A percentile compares a stretch with the other conserved stretches of the same genome.
These are phyloP conservation scores for Pterulicium gracile DNA, from an alignment of 1,284 basidiomycete species.

Conservation along the genomic window DNA sequence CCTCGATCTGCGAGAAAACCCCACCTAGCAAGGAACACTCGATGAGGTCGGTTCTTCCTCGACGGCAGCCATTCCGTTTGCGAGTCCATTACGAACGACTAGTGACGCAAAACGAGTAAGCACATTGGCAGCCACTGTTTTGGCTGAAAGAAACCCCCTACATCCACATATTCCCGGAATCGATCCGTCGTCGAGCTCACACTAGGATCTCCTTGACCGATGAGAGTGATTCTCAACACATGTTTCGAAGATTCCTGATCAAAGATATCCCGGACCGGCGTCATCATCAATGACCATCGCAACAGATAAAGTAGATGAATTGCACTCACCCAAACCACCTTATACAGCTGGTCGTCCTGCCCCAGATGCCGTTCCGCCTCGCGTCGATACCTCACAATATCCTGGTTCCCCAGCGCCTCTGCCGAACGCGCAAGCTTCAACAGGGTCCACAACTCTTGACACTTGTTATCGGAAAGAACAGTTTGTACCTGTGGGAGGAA, in stretches of 20 bases:
- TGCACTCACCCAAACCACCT: constrained; percentile 78
- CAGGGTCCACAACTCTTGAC: constrained; percentile 61
- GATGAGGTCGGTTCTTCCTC: constrained; percentile 29
- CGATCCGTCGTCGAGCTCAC: constrained; percentile 35
- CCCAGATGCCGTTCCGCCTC: constrained; percentile 83
- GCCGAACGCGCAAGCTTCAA: constrained; percentile 43
- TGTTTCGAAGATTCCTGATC: constrained; percentile 50
- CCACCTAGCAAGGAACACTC: constrained; percentile 40
- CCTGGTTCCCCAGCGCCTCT: constrained; percentile 51
- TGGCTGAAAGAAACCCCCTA: no score
- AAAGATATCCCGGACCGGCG: not conserved
- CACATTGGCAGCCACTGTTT: no score
- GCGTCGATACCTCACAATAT: constrained; percentile 84
- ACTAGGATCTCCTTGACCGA: constrained; percentile 76
- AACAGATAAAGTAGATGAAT: no score
- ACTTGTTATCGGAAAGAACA: constrained; percentile 63
- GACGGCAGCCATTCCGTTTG: constrained; percentile 59
- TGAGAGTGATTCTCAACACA: constrained; percentile 66
- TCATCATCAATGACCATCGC: constrained; percentile 4
- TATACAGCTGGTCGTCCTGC: constrained; percentile 85
- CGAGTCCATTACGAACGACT: constrained; percentile 66
- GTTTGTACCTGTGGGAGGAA: constrained; percentile 61
- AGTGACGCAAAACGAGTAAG: no score
- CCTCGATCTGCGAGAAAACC: no score
- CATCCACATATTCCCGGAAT: constrained; percentile 85